phyloP scores from a whole-genome alignment of 306 rosid genomes.

The Dryas drummondii region DNA sequence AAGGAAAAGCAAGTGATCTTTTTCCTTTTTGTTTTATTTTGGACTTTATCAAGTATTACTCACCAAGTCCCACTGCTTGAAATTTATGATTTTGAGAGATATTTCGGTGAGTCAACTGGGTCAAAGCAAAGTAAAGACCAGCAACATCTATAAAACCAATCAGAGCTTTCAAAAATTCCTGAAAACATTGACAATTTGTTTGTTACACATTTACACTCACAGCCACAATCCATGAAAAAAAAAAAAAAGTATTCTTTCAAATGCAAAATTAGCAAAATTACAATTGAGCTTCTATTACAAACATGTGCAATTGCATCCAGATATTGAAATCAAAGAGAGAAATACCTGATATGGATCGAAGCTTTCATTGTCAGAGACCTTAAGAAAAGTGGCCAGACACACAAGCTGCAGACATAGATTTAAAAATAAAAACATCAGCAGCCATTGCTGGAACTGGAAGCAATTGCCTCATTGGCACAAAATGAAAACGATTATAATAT shows the following conservation, averaged over 20 bases:
- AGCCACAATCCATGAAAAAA: neutral
- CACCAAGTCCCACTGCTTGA: constrained; percentile 99
- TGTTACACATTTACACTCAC: constrained; percentile 1
- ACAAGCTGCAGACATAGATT: constrained; percentile 68
- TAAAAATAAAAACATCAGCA: constrained; percentile 15
- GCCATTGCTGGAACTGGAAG: constrained; percentile 8
- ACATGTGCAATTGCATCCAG: neutral
- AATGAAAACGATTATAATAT: neutral
- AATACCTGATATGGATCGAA: constrained; percentile 96
- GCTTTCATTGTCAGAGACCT: constrained; percentile 89
- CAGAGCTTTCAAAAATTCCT: constrained; percentile 94
- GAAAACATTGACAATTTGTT: constrained; percentile 24
- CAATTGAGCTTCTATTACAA: neutral
- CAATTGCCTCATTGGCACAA: neutral
- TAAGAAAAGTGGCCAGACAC: constrained; percentile 94
- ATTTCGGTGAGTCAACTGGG: constrained; percentile 95
- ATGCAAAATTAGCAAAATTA: neutral
- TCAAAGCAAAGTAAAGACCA: constrained; percentile 96
- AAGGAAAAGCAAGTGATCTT: constrained; percentile 1
- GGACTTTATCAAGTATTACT: constrained; percentile 34
- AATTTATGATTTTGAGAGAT: constrained; percentile 97
- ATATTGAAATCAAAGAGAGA: constrained; percentile 5
- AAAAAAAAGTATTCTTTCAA: neutral
- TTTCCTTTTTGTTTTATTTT: neutral
- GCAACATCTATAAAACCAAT: constrained; percentile 97